Percentiles rank a stretch among this genome's conserved stretches.
phyloP scores from a whole-genome alignment of 2,329 filamentous ascomycete species.

The Pyrenochaeta sp. region DNA sequence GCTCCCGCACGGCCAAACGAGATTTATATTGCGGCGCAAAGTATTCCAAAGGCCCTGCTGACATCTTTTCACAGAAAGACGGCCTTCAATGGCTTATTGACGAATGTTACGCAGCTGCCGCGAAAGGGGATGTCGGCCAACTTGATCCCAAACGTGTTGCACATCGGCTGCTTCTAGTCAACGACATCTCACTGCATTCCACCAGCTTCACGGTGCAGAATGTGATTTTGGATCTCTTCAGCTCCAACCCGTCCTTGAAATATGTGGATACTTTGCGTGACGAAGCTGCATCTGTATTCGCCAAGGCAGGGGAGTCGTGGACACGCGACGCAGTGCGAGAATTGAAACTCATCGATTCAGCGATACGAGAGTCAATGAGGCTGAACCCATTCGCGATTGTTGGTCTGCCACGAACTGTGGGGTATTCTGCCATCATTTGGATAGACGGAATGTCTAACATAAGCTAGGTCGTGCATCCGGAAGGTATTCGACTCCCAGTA shows the following conservation, averaged over 20 bases:
- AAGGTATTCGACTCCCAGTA: background rate
- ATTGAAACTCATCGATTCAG: constrained; percentile 21
- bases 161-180: constrained; percentile 24
- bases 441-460: background rate
- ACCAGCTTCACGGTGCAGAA: constrained; percentile 25
- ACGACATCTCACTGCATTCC: constrained; percentile 23
- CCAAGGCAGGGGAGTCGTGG: constrained; percentile 16
- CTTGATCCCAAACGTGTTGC: constrained; percentile 21
- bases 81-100: constrained; percentile 28
- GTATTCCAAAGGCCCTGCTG: background rate
- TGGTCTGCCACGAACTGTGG: constrained; percentile 21
- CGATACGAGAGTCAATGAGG: constrained; percentile 26
- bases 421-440: background rate
- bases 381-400: constrained; percentile 19
- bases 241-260: constrained; percentile 16
- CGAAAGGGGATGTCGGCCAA: constrained; percentile 16
- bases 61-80: constrained; percentile 16
- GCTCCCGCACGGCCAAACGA: background rate
- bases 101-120: constrained; percentile 12
- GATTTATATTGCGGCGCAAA: background rate
- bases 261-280: constrained; percentile 21
- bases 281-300: constrained; percentile 16
- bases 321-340: constrained; percentile 19
- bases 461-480: constrained; percentile 21
- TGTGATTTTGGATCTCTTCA: constrained; percentile 23